Percentiles rank a stretch among this genome's conserved stretches.
phyloP scores from a whole-genome alignment of 345 rosid species.

The Salix exigua region DNA sequence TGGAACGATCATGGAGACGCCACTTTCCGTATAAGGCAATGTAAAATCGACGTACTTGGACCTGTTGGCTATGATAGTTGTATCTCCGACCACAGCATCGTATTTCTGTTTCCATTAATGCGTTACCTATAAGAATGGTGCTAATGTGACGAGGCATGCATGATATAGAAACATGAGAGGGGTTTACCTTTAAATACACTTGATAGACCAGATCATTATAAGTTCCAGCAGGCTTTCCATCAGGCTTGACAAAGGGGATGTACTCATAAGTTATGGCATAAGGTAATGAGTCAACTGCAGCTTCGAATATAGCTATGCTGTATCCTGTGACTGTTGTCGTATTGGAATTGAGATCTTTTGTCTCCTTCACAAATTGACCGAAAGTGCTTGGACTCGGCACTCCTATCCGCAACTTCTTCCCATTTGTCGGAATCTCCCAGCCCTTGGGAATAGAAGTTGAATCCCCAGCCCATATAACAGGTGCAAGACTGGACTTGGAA shows the following conservation, averaged over 20 bases:
- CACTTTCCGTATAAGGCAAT: slow-evolving; percentile 60
- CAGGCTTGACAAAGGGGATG: slow-evolving; percentile 3
- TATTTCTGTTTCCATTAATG: slow-evolving; percentile 18
- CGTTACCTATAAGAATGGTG: neutral
- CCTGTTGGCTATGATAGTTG: slow-evolving; percentile 12
- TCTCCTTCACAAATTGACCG: slow-evolving; percentile 28
- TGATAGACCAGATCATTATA: slow-evolving; percentile 28
- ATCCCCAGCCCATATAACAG: slow-evolving; percentile 26
- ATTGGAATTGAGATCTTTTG: neutral
- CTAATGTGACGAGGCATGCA: neutral
- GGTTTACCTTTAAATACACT: slow-evolving; percentile 16
- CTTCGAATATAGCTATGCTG: slow-evolving; percentile 35
- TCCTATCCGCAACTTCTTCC: slow-evolving; percentile 29
- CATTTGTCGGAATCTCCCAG: slow-evolving; percentile 19
- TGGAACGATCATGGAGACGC: slow-evolving; percentile 65
- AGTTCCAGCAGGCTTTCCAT: slow-evolving; percentile 8
- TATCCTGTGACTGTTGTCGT: slow-evolving; percentile 16
- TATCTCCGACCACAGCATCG: slow-evolving; percentile 19
- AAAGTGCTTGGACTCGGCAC: slow-evolving; percentile 29
- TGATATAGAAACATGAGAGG: slow-evolving; percentile 22
- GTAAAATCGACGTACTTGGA: slow-evolving; percentile 54
- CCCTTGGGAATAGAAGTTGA: slow-evolving; percentile 13
- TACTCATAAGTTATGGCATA: slow-evolving; percentile 17
- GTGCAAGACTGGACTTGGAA: neutral
- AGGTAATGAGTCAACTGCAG: slow-evolving; percentile 27